Percentiles rank a stretch among this genome's conserved stretches.
Conservation (phyloP, 164 flowering plant species). For the Euptelea pleiosperma region DNA sequence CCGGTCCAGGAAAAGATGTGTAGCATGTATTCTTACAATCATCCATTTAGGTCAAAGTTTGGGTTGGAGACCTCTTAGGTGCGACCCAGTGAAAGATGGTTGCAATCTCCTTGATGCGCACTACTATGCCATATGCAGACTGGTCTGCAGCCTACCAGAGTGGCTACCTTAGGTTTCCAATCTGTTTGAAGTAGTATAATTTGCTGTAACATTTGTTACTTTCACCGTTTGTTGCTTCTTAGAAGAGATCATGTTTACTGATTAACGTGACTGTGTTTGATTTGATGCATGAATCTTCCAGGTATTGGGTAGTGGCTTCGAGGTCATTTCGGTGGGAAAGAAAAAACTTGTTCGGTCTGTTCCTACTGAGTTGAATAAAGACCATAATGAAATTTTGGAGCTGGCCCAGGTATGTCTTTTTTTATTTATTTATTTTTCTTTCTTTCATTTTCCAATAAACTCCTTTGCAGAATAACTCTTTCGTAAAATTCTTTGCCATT, state of each 20-base stretch:
- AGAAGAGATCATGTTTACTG: too few relatives aligned
- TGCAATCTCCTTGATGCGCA: too few relatives aligned
- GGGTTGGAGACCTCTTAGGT: too few relatives aligned
- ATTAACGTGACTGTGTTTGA: background rate
- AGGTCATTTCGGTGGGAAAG: conserved; percentile 92
- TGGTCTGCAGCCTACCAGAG: too few relatives aligned
- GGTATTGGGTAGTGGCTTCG: conserved; percentile 91
- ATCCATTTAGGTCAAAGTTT: too few relatives aligned
- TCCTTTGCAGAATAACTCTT: background rate
- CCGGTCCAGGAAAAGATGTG: too few relatives aligned
- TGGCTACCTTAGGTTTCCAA: too few relatives aligned
- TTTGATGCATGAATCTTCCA: conserved; percentile 23
- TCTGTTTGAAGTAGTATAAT: background rate
- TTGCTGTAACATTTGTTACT: too few relatives aligned
- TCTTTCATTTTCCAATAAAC: background rate
- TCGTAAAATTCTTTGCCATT: background rate
- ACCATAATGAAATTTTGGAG: conserved; percentile 94
- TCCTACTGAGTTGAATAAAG: conserved; percentile 95
- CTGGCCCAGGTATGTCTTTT: conserved; percentile 71
- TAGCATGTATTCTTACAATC: too few relatives aligned
- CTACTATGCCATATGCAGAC: too few relatives aligned
- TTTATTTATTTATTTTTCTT: background rate
- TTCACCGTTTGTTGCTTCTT: too few relatives aligned
- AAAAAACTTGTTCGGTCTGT: conserved; percentile 90
- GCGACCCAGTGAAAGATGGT: too few relatives aligned